Conservation (phyloP, 768 basidiomycete genomes). For the Phanerodontia chrysosporium region DNA sequence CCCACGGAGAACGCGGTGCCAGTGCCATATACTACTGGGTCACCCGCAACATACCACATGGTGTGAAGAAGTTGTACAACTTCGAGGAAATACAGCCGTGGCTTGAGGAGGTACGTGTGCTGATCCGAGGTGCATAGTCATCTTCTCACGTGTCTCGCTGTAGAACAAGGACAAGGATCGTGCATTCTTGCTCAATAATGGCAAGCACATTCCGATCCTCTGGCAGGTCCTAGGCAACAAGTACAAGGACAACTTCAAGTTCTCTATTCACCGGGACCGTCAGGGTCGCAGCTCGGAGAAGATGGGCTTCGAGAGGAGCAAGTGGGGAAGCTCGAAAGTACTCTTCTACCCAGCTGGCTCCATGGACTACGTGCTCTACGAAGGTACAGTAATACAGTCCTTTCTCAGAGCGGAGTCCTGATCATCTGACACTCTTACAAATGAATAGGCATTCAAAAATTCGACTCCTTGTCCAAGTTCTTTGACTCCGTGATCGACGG, state of each 20-base stretch:
- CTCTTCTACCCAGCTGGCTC: conserved; percentile 66
- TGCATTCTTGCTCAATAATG: conserved; percentile 69
- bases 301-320: conserved; percentile 55
- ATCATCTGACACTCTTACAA: background rate
- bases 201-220: conserved; percentile 69
- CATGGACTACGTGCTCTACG: conserved; percentile 52
- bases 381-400: conserved; percentile 43
- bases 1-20: conserved; percentile 59
- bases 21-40: conserved; percentile 75
- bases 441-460: conserved; percentile 59
- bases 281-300: conserved; percentile 54
- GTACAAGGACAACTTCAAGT: conserved; percentile 56
- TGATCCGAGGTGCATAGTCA: background rate
- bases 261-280: conserved; percentile 63
- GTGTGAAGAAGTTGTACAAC: conserved; percentile 56
- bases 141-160: background rate
- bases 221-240: conserved; percentile 80
- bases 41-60: conserved; percentile 66
- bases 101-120: conserved; percentile 56
- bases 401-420: background rate
- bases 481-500: conserved; percentile 70
- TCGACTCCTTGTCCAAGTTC: conserved; percentile 69
- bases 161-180: conserved; percentile 44
- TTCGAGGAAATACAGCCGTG: conserved; percentile 59
- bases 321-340: conserved; percentile 54